Conservation (phyloP, 2,329 filamentous ascomycete species). For the Ophiostoma perfectum region DNA sequence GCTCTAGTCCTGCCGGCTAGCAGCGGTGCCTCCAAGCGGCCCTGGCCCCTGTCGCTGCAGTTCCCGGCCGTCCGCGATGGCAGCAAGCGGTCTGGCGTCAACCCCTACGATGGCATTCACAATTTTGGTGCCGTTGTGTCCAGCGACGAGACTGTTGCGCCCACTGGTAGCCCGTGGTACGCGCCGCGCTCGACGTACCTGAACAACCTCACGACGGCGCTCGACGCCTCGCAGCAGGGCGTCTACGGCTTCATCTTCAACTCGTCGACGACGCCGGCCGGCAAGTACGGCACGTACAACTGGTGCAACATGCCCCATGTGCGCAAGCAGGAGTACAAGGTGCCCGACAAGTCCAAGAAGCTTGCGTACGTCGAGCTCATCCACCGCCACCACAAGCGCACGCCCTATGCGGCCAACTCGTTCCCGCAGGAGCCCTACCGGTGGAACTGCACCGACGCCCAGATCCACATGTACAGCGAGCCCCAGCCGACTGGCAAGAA, state of each 20-base stretch:
- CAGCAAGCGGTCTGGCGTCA: constrained; percentile 15
- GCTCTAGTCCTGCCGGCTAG: background rate
- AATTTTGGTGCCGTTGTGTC: background rate
- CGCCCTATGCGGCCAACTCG: constrained; percentile 70
- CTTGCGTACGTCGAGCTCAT: constrained; percentile 72
- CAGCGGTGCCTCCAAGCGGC: constrained; percentile 6
- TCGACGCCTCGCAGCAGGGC: constrained; percentile 37
- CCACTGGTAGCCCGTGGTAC: constrained; percentile 30
- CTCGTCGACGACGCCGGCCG: constrained; percentile 52
- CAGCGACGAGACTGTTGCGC: constrained; percentile 11
- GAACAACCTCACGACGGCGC: constrained; percentile 32
- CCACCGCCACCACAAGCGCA: constrained; percentile 80
- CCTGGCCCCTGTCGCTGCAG: constrained; percentile 20
- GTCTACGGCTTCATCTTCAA: constrained; percentile 72
- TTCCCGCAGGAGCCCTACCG: constrained; percentile 67
- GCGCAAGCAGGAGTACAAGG: constrained; percentile 58
- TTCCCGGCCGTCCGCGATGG: constrained; percentile 13
- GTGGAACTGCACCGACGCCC: constrained; percentile 68
- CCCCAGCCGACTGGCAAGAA: constrained; percentile 40
- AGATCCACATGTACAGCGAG: constrained; percentile 63
- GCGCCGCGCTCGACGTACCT: constrained; percentile 29
- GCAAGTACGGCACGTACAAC: constrained; percentile 62
- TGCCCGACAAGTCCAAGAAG: constrained; percentile 50
- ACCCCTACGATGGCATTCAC: constrained; percentile 14
- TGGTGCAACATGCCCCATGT: constrained; percentile 88